Percentiles rank a stretch among this genome's conserved stretches.
Evolutionary conservation across 192 early-diverging fungal species (phyloP).

Genomic region (Funneliformis mosseae): DNA sequence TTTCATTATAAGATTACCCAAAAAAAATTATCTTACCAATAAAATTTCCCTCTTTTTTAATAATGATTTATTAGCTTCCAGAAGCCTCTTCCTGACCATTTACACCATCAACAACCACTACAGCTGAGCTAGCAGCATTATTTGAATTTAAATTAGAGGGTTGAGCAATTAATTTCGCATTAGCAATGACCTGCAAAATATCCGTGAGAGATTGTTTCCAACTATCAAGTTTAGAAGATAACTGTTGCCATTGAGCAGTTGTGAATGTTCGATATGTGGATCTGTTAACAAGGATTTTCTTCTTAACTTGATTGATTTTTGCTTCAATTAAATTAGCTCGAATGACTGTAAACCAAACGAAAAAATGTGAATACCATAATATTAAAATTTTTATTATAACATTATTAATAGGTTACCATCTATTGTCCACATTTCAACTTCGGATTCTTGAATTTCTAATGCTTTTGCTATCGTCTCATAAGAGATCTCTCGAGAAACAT

Average conservation of each 20-base stretch:
- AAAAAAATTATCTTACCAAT: too few relatives aligned
- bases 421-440: constrained; percentile 96
- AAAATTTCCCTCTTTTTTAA: too few relatives aligned
- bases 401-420: constrained; percentile 48
- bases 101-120: neutral
- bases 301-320: constrained; percentile 90
- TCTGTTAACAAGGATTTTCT: constrained; percentile 78
- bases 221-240: constrained; percentile 65
- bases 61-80: neutral
- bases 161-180: constrained; percentile 77
- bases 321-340: constrained; percentile 91
- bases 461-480: constrained; percentile 75
- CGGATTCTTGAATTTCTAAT: constrained; percentile 72
- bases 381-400: neutral
- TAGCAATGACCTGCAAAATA: constrained; percentile 83
- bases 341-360: constrained; percentile 48
- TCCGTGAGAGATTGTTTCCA: constrained; percentile 84
- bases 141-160: constrained; percentile 41
- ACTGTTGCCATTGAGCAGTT: constrained; percentile 77
- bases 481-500: constrained; percentile 67
- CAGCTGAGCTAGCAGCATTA: constrained; percentile 25
- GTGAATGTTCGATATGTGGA: constrained; percentile 85
- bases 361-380: neutral
- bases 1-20: too few relatives aligned
- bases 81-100: constrained; percentile 18